A percentile compares a stretch with the other conserved stretches of the same genome.
phyloP scores from a whole-genome alignment of 306 rosid species.

The Bauhinia variegata region DNA sequence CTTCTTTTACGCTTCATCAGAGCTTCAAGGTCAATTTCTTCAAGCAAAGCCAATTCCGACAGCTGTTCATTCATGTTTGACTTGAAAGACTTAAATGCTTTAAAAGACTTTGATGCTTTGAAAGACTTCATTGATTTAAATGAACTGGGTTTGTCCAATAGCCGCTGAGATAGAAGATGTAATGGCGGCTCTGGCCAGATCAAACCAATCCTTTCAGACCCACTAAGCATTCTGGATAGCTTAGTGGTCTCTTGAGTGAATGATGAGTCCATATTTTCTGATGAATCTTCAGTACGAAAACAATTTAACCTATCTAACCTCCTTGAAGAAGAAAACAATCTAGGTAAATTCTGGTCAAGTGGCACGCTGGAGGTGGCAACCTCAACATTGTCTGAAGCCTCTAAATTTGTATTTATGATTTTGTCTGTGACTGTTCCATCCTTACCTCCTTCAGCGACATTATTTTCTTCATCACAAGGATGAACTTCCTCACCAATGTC shows the following conservation, averaged over 20 bases:
- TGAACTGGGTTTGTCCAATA: slow-evolving; percentile 61
- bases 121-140: slow-evolving; percentile 57
- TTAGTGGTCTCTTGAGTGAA: slow-evolving; percentile 43
- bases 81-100: slow-evolving; percentile 58
- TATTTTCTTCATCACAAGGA: slow-evolving; percentile 63
- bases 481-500: slow-evolving; percentile 85
- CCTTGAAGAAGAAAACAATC: slow-evolving; percentile 59
- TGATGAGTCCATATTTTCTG: slow-evolving; percentile 41
- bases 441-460: slow-evolving; percentile 34
- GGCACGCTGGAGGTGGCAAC: slow-evolving; percentile 38
- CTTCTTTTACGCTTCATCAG: slow-evolving; percentile 78
- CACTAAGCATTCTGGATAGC: slow-evolving; percentile 70
- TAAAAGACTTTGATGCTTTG: slow-evolving; percentile 61
- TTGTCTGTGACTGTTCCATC: slow-evolving; percentile 33
- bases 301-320: slow-evolving; percentile 71
- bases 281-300: slow-evolving; percentile 45
- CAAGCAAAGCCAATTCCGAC: slow-evolving; percentile 52
- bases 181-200: slow-evolving; percentile 92
- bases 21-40: slow-evolving; percentile 78
- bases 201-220: slow-evolving; percentile 83
- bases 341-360: slow-evolving; percentile 38
- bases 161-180: slow-evolving; percentile 55
- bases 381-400: slow-evolving; percentile 46
- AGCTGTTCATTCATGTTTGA: slow-evolving; percentile 53
- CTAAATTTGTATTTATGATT: slow-evolving; percentile 30